Evolutionary conservation across 257 asterid genomes (phyloP).

Genomic region (Gentiana macrophylla): DNA sequence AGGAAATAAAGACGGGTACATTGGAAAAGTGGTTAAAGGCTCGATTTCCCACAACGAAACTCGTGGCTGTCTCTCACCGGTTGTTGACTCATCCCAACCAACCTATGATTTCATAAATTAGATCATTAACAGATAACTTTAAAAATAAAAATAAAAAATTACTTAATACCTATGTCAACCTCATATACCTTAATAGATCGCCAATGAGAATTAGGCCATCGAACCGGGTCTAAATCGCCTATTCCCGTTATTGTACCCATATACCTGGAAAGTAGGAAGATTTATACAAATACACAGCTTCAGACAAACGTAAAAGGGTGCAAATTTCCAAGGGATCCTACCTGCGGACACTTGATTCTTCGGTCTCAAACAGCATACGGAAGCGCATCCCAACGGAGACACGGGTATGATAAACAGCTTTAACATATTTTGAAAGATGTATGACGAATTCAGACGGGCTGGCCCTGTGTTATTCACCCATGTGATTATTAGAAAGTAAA

Average conservation of each 20-base stretch:
- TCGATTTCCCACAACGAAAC: constrained; percentile 96
- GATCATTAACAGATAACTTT: no score
- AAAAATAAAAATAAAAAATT: no score
- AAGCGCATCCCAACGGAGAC: constrained; percentile 93
- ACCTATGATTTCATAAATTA: constrained; percentile 37
- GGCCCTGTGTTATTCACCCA: constrained; percentile 49
- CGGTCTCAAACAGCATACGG: constrained; percentile 95
- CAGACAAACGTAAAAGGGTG: no score
- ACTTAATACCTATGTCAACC: neutral
- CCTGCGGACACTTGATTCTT: constrained; percentile 99
- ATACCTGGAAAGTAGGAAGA: constrained; percentile 37
- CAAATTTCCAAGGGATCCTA: constrained; percentile 10
- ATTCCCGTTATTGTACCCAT: constrained; percentile 98
- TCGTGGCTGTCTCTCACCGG: constrained; percentile 96
- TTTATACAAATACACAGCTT: neutral
- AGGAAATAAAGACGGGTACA: constrained; percentile 89
- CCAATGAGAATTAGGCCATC: constrained; percentile 98
- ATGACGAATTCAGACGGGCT: constrained; percentile 94
- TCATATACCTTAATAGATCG: constrained; percentile 79
- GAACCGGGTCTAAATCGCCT: constrained; percentile 86
- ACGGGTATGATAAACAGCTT: constrained; percentile 90
- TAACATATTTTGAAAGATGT: constrained; percentile 77
- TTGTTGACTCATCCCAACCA: constrained; percentile 99
- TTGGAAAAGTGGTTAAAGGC: constrained; percentile 93
- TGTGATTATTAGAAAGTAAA: constrained; percentile 8